Evolutionary conservation across 2,329 filamentous ascomycete species (phyloP).

Genomic region (Scedosporium apiospermum): DNA sequence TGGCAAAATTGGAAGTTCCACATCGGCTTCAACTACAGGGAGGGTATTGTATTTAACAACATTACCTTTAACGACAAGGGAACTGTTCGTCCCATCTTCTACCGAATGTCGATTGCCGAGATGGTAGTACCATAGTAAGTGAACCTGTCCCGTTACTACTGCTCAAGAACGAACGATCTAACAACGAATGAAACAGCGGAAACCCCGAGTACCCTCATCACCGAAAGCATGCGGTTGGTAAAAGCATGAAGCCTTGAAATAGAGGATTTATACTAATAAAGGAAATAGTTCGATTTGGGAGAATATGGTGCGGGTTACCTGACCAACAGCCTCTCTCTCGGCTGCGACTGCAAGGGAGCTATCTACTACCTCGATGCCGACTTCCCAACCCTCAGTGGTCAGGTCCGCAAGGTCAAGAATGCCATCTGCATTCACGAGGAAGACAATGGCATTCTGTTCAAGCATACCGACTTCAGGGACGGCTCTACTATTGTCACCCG

Average conservation of each 20-base stretch:
- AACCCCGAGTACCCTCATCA: constrained; percentile 75
- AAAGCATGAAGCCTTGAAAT: no score
- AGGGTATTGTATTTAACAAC: constrained; percentile 84
- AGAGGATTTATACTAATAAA: no score
- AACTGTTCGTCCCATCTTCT: constrained; percentile 69
- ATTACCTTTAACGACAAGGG: constrained; percentile 84
- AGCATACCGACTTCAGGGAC: constrained; percentile 89
- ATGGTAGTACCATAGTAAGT: constrained; percentile 80
- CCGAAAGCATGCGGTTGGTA: constrained; percentile 54
- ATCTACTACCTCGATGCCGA: constrained; percentile 89
- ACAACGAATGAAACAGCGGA: constrained; percentile 30
- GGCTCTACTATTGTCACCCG: constrained; percentile 80
- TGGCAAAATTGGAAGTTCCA: constrained; percentile 96
- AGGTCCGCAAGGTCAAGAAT: constrained; percentile 77
- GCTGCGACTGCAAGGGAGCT: constrained; percentile 80
- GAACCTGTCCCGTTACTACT: neutral
- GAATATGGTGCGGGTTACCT: constrained; percentile 78
- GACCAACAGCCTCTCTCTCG: constrained; percentile 67
- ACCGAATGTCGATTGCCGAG: constrained; percentile 78
- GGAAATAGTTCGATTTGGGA: constrained; percentile 55
- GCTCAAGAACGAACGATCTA: neutral
- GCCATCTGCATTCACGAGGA: constrained; percentile 95
- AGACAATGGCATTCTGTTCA: constrained; percentile 85
- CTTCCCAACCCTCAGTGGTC: constrained; percentile 70
- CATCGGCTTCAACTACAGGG: constrained; percentile 89